phyloP scores from a whole-genome alignment of 495 filamentous ascomycete genomes.

The Wilcoxina mikolae region DNA sequence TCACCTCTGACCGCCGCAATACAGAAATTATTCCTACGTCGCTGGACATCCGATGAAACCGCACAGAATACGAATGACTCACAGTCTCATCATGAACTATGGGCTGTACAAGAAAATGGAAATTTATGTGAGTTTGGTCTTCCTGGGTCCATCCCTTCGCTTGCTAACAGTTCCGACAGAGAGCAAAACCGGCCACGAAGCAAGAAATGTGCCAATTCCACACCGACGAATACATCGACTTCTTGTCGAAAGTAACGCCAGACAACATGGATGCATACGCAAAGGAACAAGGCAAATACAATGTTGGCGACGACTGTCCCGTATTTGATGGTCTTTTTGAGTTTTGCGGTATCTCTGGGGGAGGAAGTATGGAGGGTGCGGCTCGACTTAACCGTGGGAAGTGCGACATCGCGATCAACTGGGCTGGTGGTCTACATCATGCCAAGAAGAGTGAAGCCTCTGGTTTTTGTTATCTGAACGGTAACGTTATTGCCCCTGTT shows the following conservation, averaged over 20 bases:
- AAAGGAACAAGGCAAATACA: constrained; percentile 80
- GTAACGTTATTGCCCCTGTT: constrained; percentile 6
- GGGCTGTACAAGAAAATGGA: constrained; percentile 97
- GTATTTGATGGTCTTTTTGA: constrained; percentile 91
- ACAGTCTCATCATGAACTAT: constrained; percentile 98
- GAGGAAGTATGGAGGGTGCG: constrained; percentile 79
- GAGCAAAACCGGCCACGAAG: constrained; percentile 89
- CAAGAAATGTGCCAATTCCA: constrained; percentile 99
- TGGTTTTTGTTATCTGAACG: constrained; percentile 94
- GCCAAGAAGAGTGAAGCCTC: constrained; percentile 87
- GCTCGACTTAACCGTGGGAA: constrained; percentile 73
- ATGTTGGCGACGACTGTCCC: constrained; percentile 88
- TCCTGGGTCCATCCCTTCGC: neutral
- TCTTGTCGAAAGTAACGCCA: constrained; percentile 69
- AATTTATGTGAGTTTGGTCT: constrained; percentile 67
- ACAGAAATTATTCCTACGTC: constrained; percentile 66
- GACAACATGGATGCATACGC: constrained; percentile 95
- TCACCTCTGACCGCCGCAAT: constrained; percentile 2
- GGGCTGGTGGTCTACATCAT: constrained; percentile 97
- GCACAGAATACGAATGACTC: constrained; percentile 90
- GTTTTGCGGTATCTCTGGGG: constrained; percentile 87
- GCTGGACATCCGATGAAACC: constrained; percentile 99
- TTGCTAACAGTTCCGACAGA: constrained; percentile 36
- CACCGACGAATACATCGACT: constrained; percentile 98
- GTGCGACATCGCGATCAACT: constrained; percentile 92